Conservation (phyloP, 441 rosid genomes). For the Populus hybrid region DNA sequence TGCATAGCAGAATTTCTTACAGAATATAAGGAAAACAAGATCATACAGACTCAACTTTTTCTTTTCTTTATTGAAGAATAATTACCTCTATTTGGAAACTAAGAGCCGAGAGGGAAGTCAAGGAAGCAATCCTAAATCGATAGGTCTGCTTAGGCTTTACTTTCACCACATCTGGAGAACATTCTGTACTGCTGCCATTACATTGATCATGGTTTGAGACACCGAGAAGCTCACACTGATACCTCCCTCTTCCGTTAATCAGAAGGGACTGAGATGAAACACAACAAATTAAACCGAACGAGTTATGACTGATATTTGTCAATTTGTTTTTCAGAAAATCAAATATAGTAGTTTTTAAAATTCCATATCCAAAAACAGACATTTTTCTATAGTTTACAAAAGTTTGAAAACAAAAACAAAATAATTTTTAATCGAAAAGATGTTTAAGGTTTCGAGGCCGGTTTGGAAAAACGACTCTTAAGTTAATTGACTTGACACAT, state of each 20-base stretch:
- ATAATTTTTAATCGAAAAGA: too few relatives aligned
- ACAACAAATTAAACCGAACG: too few relatives aligned
- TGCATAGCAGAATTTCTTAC: not conserved
- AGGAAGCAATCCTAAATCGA: conserved; percentile 54
- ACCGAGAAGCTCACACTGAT: conserved; percentile 46
- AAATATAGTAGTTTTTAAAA: too few relatives aligned
- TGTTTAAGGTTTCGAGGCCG: too few relatives aligned
- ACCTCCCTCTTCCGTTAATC: conserved; percentile 70
- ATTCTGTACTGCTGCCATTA: conserved; percentile 13
- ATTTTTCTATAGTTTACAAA: too few relatives aligned
- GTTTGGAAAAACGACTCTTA: too few relatives aligned
- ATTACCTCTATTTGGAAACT: conserved; percentile 51
- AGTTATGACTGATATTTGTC: too few relatives aligned
- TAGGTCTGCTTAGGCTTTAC: conserved; percentile 47
- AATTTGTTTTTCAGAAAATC: too few relatives aligned
- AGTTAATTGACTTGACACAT: not conserved
- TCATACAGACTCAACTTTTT: not conserved
- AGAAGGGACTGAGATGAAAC: conserved; percentile 35
- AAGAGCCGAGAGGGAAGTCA: conserved; percentile 56
- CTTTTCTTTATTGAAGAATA: not conserved
- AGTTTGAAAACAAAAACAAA: too few relatives aligned
- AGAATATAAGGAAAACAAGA: not conserved
- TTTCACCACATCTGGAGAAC: conserved; percentile 40
- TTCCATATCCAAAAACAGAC: too few relatives aligned
- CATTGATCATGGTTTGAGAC: conserved; percentile 23